phyloP scores from a whole-genome alignment of 176 grass and related monocot genomes.

The Triticum aestivum region DNA sequence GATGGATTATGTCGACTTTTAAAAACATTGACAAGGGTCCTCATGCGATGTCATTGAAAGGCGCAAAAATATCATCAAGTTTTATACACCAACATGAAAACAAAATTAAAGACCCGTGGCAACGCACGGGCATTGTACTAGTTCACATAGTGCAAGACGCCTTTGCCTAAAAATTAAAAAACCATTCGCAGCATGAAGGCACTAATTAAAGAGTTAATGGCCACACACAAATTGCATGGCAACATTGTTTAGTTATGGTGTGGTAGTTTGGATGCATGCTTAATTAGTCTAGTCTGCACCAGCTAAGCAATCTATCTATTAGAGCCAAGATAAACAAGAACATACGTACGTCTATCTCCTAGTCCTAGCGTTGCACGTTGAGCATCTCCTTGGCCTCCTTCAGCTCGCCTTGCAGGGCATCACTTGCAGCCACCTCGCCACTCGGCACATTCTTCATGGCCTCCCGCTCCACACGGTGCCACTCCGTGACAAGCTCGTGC shows the following conservation, averaged over 20 bases:
- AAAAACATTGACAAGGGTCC: too few species aligned
- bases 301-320: not conserved
- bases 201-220: not conserved
- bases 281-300: conserved; percentile 5
- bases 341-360: not conserved
- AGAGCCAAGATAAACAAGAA: conserved; percentile 18
- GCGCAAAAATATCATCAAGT: too few species aligned
- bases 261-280: not conserved
- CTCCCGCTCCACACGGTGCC: conserved; percentile 71
- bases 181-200: too few species aligned
- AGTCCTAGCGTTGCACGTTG: conserved; percentile 63
- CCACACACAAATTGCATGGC: not conserved
- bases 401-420: conserved; percentile 60
- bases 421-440: conserved; percentile 39
- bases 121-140: too few species aligned
- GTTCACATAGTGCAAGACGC: too few species aligned
- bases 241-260: not conserved
- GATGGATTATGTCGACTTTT: too few species aligned
- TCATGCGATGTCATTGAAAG: too few species aligned
- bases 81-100: too few species aligned
- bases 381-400: conserved; percentile 90
- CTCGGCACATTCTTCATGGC: conserved; percentile 83
- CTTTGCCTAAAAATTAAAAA: too few species aligned
- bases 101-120: too few species aligned
- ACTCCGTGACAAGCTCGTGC: conserved; percentile 49